phyloP scores from a whole-genome alignment of 2,329 filamentous ascomycete genomes.

The Didymella pomorum region DNA sequence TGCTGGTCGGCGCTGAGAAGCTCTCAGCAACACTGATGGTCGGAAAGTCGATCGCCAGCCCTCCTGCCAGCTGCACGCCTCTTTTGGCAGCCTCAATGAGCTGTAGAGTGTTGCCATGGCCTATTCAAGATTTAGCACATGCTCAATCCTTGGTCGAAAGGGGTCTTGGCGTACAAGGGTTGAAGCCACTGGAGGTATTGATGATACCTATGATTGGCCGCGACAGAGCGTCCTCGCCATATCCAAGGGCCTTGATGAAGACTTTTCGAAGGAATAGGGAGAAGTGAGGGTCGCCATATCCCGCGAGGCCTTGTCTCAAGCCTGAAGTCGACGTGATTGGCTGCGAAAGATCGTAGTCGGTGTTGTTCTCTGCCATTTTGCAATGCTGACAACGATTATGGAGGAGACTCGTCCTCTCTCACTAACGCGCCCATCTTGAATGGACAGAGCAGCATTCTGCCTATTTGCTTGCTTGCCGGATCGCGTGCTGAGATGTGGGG shows the following conservation, averaged over 20 bases:
- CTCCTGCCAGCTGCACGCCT: slow-evolving; percentile 72
- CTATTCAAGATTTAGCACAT: neutral
- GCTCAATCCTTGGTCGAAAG: neutral
- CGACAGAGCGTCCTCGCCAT: slow-evolving; percentile 74
- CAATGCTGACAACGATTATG: neutral
- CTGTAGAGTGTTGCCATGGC: slow-evolving; percentile 75
- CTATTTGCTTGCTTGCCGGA: slow-evolving; percentile 5
- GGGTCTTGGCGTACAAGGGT: slow-evolving; percentile 60
- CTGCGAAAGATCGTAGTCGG: slow-evolving; percentile 66
- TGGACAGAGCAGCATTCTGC: neutral
- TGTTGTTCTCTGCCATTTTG: slow-evolving; percentile 15
- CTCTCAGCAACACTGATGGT: slow-evolving; percentile 76
- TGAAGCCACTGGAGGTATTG: slow-evolving; percentile 76
- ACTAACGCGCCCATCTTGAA: slow-evolving; percentile 1
- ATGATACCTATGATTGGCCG: slow-evolving; percentile 77
- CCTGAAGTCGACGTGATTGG: slow-evolving; percentile 61
- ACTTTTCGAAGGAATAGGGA: slow-evolving; percentile 77
- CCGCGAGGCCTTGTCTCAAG: slow-evolving; percentile 69
- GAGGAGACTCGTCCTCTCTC: neutral
- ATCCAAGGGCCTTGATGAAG: slow-evolving; percentile 79
- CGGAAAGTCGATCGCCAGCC: slow-evolving; percentile 74
- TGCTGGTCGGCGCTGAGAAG: slow-evolving; percentile 75
- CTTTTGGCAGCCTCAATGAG: slow-evolving; percentile 75
- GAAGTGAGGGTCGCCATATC: slow-evolving; percentile 78
- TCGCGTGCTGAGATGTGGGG: slow-evolving; percentile 23